Base-by-base conservation (phyloP, 352 stramenopile species). In the Pythium periplocum region DNA sequence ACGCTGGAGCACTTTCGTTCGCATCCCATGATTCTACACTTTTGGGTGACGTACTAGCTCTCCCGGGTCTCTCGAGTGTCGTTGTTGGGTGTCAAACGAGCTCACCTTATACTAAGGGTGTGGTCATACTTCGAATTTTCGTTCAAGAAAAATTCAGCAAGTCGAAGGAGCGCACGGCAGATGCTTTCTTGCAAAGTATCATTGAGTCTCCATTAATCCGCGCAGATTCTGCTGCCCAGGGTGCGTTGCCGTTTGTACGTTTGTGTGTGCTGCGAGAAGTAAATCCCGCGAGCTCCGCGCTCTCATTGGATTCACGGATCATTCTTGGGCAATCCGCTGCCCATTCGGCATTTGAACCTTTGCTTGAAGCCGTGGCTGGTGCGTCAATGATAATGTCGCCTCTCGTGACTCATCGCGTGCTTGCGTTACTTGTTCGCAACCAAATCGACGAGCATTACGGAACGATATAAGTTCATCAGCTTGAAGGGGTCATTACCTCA, bases 191-290 rank as follows among this genome's bases (percentile, higher is more conserved):
- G 17, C 17, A 26, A 26, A 26, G 17, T 26, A 26, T 26, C 17
- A 26, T 26, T 26, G 17, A 26, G 17, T 26, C 17, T 26, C 17
- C 17, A 26, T 26, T 26, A 26, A 26, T 26, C 17, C 17, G 17
- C 17, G 17, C 17, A 26, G 17, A 26, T 26, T 26, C 17, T 26
- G 17, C 53, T 48, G 34, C 8, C 2, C 39, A 61, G 26, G 61
- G 61, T 1, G 43, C 43, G 6, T 34, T 69, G 12, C 36, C 51
- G 8, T 44, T 69, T n/a, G 34, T 69, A 11, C 56, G 61, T 5
- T 44, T 65, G 39, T 41, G 58, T 4, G 56, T 45, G 0, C 53
- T 66, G 34, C 57, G 57, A 32, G 62, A 60, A 31, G 26, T 45
- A n/a, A 53, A 45, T 7, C 53, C 44, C 32, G 38, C 34, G 1